Conservation (phyloP, 2,329 filamentous ascomycete genomes). For the Talaromyces sp. region DNA sequence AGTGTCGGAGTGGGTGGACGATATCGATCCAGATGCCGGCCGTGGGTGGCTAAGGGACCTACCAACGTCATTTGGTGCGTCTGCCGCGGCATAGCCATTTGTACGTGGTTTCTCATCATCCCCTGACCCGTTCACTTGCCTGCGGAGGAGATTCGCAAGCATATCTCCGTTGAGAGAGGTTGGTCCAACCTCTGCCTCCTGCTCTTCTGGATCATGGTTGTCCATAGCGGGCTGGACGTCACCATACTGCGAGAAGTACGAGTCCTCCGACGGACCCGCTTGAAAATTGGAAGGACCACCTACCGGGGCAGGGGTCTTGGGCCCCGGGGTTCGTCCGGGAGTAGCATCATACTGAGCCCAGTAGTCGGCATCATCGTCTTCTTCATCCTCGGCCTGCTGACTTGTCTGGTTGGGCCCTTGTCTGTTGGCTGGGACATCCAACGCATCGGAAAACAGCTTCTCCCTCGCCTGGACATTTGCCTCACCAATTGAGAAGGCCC, state of each 20-base stretch:
- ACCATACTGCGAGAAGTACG: slow-evolving; percentile 64
- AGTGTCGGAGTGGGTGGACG: slow-evolving; percentile 49
- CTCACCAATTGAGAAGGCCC: slow-evolving; percentile 58
- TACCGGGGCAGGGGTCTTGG: slow-evolving; percentile 39
- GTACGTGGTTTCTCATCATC: slow-evolving; percentile 23
- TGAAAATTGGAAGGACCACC: slow-evolving; percentile 24
- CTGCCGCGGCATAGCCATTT: slow-evolving; percentile 25
- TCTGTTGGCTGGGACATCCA: slow-evolving; percentile 26
- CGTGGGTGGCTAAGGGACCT: slow-evolving; percentile 46
- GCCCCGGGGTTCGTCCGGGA: slow-evolving; percentile 54
- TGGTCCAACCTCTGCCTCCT: slow-evolving; percentile 48
- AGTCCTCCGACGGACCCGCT: slow-evolving; percentile 53
- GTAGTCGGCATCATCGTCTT: slow-evolving; percentile 65
- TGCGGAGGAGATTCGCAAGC: slow-evolving; percentile 45
- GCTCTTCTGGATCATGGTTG: slow-evolving; percentile 62
- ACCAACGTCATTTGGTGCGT: slow-evolving; percentile 25
- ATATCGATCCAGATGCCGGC: slow-evolving; percentile 40
- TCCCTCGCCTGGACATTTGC: slow-evolving; percentile 53
- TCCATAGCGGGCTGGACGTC: slow-evolving; percentile 68
- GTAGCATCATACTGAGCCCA: slow-evolving; percentile 66
- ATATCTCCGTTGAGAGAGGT: slow-evolving; percentile 60
- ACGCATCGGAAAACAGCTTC: slow-evolving; percentile 39
- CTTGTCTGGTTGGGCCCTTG: slow-evolving; percentile 16
- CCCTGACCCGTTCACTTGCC: slow-evolving; percentile 36
- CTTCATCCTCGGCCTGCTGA: slow-evolving; percentile 44